Evolutionary conservation across 441 rosid genomes (phyloP).

Genomic region (Jatropha podagrica): DNA sequence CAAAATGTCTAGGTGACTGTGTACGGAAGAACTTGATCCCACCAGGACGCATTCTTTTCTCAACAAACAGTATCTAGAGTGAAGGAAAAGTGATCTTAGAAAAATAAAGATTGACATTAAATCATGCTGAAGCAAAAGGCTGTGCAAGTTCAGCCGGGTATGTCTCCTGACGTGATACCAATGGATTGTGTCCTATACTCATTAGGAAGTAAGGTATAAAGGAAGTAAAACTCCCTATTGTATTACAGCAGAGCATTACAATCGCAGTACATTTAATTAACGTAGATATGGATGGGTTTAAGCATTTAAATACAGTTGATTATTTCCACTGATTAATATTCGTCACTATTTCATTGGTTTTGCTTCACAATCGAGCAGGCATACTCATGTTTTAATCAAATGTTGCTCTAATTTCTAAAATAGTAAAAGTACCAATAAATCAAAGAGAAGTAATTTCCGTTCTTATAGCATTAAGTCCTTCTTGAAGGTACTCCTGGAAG

Average conservation of each 20-base stretch:
- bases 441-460: not conserved
- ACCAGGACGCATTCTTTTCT: conserved; percentile 42
- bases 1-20: conserved; percentile 95
- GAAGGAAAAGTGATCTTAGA: not conserved
- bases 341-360: not conserved
- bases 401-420: not conserved
- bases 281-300: not conserved
- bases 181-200: not conserved
- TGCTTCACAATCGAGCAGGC: not conserved
- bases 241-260: not conserved
- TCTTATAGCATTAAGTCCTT: not conserved
- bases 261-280: not conserved
- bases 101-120: not conserved
- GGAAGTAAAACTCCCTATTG: not conserved
- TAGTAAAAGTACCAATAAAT: not conserved
- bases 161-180: not conserved
- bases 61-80: conserved; percentile 46
- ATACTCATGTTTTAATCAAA: not conserved
- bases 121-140: conserved; percentile 4
- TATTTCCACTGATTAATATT: not conserved
- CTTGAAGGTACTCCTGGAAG: not conserved
- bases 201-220: not conserved
- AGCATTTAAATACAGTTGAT: not conserved
- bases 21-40: conserved; percentile 65
- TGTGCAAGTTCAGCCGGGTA: not conserved